Evolutionary conservation across 1,139 yeast species (phyloP), one percentile per base, ranked within the genome.

Genomic region (Hemisphaericaspora xylofermentans): DNA sequence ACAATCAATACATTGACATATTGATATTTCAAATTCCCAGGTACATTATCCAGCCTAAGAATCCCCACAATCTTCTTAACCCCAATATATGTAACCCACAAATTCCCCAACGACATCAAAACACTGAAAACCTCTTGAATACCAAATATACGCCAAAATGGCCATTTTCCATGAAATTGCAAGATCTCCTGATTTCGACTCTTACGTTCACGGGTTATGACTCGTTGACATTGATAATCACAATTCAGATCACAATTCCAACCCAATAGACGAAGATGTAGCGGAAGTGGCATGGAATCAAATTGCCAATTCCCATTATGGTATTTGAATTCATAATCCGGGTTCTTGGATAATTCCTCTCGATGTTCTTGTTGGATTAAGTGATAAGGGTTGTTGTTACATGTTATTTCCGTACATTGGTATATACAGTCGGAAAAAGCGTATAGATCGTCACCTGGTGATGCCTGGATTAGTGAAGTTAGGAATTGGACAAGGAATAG

Each of bases 151-250:
- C 98, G 72, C 33, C 68, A 51, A 55, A 93, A 93, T 2, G 98
- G 98, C 98, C 98, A 93, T 63, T 93, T 93, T 0, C 98, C 98
- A 60, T 93, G 98, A 63, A 88, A 93, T 58, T 93, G 98, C 36
- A 75, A 75, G 2, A 88, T 66, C 42, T 79, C 81, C 41, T 76
- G 73, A 8, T 53, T 43, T 2, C 64, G 51, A 0, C 46, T 50
- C 15, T 68, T 66, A 17, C 96, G 68, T 36, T 73, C 66, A 2
- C 55, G 52, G 0, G 96, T 89, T 35, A 91, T 70, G 13, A 78
- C 60, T 44, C 87, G 79, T 60, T 93, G 98, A 59, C 98, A 93
- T 51, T 80, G 84, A 62, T 93, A 93, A 62, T 93, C 98, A 63
- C 98, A 93, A 57, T 93, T 84, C 36, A 82, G 77, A 8, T 66